Base-by-base conservation (phyloP, 371 early-diverging fungal species). In the Coelomomyces lativittatus region DNA sequence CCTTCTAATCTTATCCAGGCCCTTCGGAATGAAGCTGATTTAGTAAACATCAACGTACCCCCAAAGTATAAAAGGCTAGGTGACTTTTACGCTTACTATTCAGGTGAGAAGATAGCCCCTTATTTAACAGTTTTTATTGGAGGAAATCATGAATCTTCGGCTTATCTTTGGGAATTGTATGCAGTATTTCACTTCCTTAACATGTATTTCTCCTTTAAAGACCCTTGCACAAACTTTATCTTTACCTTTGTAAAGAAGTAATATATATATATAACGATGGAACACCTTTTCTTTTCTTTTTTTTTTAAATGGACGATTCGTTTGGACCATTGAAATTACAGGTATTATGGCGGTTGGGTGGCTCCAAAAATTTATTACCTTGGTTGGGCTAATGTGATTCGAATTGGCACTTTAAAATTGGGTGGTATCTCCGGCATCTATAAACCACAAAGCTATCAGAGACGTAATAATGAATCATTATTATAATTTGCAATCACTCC, bases 111-210 rank as follows among this genome's bases (percentile, higher is more conserved):
- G 28, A 59, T 48, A 21, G 88, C 89, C 25, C 91, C 91, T 1
- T 60, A 81, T 32, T 84, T 83, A 1, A 93, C 96, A 2, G 51
- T 97, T 2, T 88, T 95, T 57, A 79, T 97, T 48, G 97, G 97
- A 5, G 97, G 97, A 15, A 97, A 97, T 58, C 97, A 97, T 55
- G 97, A 97, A 63, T 86, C 91, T 0, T 81, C 83, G 30, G 85
- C 81, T 53, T 87, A 91, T 54, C 58, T 91, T 28, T 83, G 82
- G 73, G 96, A 97, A 62, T 64, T 95, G 68, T 88, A 66, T 55
- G 74, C 63, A 6, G 36, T n/a, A n/a, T n/a, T n/a, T n/a, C n/a
- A n/a, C n/a, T n/a, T 28, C 12, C 25, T 28, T 25, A 1, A 24
- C 27, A 36, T 28, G 23, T 41, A 12, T 6, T 29, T 39, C 43